These are phyloP conservation scores for Petunia axillaris DNA, from an alignment of 257 asterid species.

Conservation along the genomic window DNA sequence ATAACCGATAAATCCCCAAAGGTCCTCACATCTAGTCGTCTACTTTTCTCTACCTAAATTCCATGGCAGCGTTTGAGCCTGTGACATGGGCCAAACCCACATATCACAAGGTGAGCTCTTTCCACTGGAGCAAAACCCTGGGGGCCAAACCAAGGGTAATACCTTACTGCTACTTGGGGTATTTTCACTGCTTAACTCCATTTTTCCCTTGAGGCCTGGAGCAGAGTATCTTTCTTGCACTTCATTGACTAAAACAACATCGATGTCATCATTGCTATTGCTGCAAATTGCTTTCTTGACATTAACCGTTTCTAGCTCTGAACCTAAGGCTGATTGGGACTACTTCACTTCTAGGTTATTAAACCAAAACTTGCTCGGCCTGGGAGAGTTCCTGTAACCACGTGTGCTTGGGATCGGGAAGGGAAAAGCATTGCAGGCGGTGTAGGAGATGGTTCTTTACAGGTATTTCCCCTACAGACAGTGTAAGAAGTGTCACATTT, in stretches of 20 bases:
- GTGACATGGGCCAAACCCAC: no score
- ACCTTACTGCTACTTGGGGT: background rate
- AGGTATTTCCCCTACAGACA: constrained; percentile 47
- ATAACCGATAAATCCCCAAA: no score
- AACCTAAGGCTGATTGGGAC: constrained; percentile 31
- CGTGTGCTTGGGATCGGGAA: constrained; percentile 94
- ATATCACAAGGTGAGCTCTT: no score
- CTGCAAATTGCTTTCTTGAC: constrained; percentile 9
- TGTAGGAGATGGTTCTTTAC: constrained; percentile 91
- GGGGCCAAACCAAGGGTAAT: background rate
- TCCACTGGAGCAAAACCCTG: no score
- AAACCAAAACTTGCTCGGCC: constrained; percentile 89
- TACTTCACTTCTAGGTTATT: constrained; percentile 65
- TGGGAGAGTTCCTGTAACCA: constrained; percentile 91
- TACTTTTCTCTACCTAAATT: no score
- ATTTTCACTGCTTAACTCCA: background rate
- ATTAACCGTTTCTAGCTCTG: background rate
- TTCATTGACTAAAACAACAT: constrained; percentile 1
- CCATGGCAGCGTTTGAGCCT: no score
- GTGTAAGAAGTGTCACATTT: background rate
- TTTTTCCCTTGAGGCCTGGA: background rate
- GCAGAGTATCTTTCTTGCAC: constrained; percentile 3
- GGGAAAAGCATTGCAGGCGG: constrained; percentile 92
- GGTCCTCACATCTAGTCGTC: no score
- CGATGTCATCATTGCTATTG: background rate